Conservation (phyloP, 2,329 filamentous ascomycete genomes). For the Ascochyta clinopodiicola region DNA sequence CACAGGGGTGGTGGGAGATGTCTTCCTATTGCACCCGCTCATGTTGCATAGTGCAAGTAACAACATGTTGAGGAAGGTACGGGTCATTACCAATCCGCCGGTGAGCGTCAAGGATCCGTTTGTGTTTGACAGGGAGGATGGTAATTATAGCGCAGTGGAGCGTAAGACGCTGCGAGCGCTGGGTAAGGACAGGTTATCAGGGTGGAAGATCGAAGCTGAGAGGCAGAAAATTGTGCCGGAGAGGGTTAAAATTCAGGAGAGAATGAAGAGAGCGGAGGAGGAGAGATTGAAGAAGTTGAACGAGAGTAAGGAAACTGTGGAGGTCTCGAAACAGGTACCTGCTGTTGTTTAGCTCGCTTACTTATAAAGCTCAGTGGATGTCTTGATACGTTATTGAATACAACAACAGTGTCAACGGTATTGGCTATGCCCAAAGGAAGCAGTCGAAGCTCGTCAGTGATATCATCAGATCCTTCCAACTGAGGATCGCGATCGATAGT, state of each 20-base stretch:
- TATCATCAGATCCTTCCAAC: too few species aligned
- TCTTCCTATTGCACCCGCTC: conserved; percentile 65
- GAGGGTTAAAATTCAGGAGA: conserved; percentile 55
- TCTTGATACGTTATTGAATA: too few species aligned
- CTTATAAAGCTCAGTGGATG: neutral
- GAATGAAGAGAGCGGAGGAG: conserved; percentile 58
- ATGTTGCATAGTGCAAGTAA: conserved; percentile 65
- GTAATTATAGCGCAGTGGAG: conserved; percentile 64
- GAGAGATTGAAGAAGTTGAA: conserved; percentile 52
- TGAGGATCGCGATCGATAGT: too few species aligned
- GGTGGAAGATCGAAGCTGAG: conserved; percentile 60
- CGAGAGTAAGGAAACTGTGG: conserved; percentile 20
- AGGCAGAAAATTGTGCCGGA: conserved; percentile 61
- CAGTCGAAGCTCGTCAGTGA: too few species aligned
- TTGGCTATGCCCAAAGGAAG: too few species aligned
- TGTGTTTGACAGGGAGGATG: conserved; percentile 57
- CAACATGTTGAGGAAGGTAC: conserved; percentile 55
- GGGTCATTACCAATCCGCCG: conserved; percentile 64
- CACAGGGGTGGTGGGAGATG: conserved; percentile 61
- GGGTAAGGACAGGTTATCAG: conserved; percentile 55
- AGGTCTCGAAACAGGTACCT: conserved; percentile 20
- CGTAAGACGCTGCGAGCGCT: conserved; percentile 60
- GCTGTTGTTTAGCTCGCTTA: conserved; percentile 18
- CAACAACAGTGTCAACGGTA: too few species aligned
- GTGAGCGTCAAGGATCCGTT: conserved; percentile 61